These are phyloP conservation scores for Stagonosporopsis tanaceti DNA, from an alignment of 2,329 filamentous ascomycete species.

Conservation along the genomic window DNA sequence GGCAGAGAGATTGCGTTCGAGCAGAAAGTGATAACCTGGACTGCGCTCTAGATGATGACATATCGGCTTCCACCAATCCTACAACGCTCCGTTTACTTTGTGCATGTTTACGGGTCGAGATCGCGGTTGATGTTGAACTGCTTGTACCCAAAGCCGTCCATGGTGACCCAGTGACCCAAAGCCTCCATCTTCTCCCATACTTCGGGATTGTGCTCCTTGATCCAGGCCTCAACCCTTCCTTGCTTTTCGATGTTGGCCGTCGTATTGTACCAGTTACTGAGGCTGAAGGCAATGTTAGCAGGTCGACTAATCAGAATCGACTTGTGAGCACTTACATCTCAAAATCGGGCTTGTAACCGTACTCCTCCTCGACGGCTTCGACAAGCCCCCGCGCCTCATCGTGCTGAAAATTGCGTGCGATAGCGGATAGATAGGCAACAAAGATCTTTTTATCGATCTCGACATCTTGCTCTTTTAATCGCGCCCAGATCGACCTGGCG, in stretches of 20 bases:
- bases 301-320: neutral
- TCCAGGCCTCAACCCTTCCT: conserved; percentile 76
- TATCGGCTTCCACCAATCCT: neutral
- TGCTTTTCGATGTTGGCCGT: conserved; percentile 72
- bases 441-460: conserved; percentile 78
- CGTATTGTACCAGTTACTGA: conserved; percentile 79
- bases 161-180: conserved; percentile 52
- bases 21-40: too few species aligned
- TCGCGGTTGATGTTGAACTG: conserved; percentile 47
- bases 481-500: conserved; percentile 70
- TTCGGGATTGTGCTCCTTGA: conserved; percentile 70
- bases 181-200: conserved; percentile 73
- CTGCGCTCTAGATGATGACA: neutral
- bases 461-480: conserved; percentile 77
- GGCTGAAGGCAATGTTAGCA: conserved; percentile 55
- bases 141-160: conserved; percentile 48
- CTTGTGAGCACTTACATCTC: conserved; percentile 68
- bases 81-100: neutral
- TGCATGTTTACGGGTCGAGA: conserved; percentile 40
- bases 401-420: conserved; percentile 76
- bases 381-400: conserved; percentile 73
- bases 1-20: too few species aligned
- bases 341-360: conserved; percentile 72
- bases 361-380: conserved; percentile 69
- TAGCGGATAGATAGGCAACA: conserved; percentile 76